phyloP scores from a whole-genome alignment of 495 filamentous ascomycete genomes.

The Neurospora sp. region DNA sequence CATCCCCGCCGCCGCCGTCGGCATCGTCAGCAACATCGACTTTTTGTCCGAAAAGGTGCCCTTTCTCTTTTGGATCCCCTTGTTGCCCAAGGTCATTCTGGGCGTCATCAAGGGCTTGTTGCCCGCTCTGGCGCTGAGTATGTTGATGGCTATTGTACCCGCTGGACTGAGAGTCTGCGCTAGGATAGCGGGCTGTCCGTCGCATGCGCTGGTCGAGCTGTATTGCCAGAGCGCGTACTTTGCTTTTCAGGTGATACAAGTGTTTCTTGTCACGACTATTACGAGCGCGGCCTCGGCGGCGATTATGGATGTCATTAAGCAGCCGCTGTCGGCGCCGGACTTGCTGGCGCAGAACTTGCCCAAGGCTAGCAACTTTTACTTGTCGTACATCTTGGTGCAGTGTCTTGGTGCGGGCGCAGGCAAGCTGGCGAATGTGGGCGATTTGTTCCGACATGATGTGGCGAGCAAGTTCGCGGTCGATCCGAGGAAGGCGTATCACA shows the following conservation, averaged over 20 bases:
- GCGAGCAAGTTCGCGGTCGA: slow-evolving; percentile 57
- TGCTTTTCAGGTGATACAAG: slow-evolving; percentile 87
- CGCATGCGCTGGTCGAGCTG: slow-evolving; percentile 67
- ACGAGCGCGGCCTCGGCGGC: slow-evolving; percentile 59
- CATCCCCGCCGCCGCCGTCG: slow-evolving; percentile 73
- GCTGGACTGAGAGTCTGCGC: slow-evolving; percentile 59
- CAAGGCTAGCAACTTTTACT: slow-evolving; percentile 78
- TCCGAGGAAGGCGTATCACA: slow-evolving; percentile 64
- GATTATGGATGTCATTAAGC: slow-evolving; percentile 44
- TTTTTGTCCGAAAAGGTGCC: slow-evolving; percentile 47
- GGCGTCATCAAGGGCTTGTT: slow-evolving; percentile 73
- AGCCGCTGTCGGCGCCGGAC: slow-evolving; percentile 48
- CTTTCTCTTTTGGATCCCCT: slow-evolving; percentile 58
- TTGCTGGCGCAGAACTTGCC: slow-evolving; percentile 67
- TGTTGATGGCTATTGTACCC: slow-evolving; percentile 73
- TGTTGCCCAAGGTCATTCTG: slow-evolving; percentile 53
- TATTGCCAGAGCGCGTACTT: slow-evolving; percentile 90
- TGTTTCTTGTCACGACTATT: slow-evolving; percentile 83
- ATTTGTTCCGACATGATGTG: slow-evolving; percentile 47
- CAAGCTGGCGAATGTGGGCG: slow-evolving; percentile 47
- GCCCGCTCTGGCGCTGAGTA: slow-evolving; percentile 61
- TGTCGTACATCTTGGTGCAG: slow-evolving; percentile 81
- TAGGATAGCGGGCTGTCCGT: slow-evolving; percentile 69
- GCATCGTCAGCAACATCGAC: slow-evolving; percentile 68
- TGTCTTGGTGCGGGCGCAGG: slow-evolving; percentile 62